Base-by-base conservation (phyloP, 257 asterid species). In the Dorcoceras hygrometricum region DNA sequence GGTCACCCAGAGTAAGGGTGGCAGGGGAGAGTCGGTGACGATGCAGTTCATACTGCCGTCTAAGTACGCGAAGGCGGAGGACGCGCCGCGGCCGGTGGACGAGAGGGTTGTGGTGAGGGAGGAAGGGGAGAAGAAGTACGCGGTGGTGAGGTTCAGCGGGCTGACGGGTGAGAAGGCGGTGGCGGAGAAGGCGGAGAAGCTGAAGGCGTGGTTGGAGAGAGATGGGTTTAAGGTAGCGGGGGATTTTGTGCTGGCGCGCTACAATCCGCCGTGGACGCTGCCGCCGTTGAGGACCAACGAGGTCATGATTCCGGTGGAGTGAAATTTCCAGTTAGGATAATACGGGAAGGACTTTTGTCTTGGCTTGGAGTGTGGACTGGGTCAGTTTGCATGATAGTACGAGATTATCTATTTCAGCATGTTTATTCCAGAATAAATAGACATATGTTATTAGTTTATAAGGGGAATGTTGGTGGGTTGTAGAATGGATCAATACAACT, bases 211-310 rank as follows among this genome's bases (percentile, higher is more conserved):
- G 11, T 72, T 92, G 84, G 94, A 84, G 78, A 82, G 86, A 67
- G 99, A 90, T 77, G 99, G 96, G 79, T 76, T 61, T 11, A 78
- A 78, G 72, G 79, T 77, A 63, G 71, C 50, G 4, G 97, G 96
- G 57, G 96, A 88, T 6, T 84, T 64, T 72, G 90, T 86, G 68
- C 76, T 93, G 82, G 97, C 88, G 56, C 85, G 99, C 89, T 93
- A 83, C 67, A 93, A 93, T 75, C 99, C 99, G 59, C 96, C 99
- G 27, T 90, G 91, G 91, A 86, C 94, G 19, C 70, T 90, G 78
- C 97, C 96, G 73, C 86, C 89, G 67, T 71, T 82, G 18, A 75
- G 96, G 78, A 86, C 90, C 3, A 93, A 93, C 72, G 97, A 93
- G 73, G 86, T 93, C 27, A 80, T 90, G 88, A 73, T 93, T 66